Conservation (phyloP, 176 grass and related monocot species). For the Zizania latifolia region DNA sequence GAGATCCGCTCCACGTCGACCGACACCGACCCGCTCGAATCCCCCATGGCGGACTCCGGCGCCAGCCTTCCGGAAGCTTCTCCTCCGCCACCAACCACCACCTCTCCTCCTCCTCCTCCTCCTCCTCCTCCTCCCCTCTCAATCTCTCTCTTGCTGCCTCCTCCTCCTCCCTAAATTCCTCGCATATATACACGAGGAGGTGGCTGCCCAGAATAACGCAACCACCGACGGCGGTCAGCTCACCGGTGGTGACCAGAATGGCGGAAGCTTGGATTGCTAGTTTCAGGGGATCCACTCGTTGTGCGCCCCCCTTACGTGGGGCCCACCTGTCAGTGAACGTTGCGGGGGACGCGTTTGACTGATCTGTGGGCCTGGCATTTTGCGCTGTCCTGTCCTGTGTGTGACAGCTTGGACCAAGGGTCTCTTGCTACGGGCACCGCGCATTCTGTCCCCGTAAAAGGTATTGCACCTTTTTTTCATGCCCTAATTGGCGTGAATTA, state of each 20-base stretch:
- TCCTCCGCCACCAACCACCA: slow-evolving; percentile 5
- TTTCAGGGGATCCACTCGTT: slow-evolving; percentile 17
- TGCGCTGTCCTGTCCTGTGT: not conserved
- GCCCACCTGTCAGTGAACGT: slow-evolving; percentile 22
- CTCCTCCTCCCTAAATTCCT: slow-evolving; percentile 11
- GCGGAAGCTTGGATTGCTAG: no score
- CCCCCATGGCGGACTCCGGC: slow-evolving; percentile 48
- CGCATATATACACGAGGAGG: slow-evolving; percentile 13
- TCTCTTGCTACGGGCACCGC: slow-evolving; percentile 29
- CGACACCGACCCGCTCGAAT: slow-evolving; percentile 84
- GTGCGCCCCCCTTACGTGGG: no score
- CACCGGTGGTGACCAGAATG: slow-evolving; percentile 30
- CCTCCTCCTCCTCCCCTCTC: not conserved
- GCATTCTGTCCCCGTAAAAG: slow-evolving; percentile 2
- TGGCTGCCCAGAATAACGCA: slow-evolving; percentile 25
- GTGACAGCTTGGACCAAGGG: no score
- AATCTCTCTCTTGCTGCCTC: no score
- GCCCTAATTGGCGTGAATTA: not conserved
- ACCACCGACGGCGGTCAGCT: slow-evolving; percentile 46
- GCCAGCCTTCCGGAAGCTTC: slow-evolving; percentile 15
- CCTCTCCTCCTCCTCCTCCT: not conserved
- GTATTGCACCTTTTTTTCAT: not conserved
- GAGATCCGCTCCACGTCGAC: slow-evolving; percentile 82
- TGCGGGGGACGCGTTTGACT: not conserved
- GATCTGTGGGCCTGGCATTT: not conserved